Conservation (phyloP, 345 rosid genomes). For the Aquilaria malaccensis region DNA sequence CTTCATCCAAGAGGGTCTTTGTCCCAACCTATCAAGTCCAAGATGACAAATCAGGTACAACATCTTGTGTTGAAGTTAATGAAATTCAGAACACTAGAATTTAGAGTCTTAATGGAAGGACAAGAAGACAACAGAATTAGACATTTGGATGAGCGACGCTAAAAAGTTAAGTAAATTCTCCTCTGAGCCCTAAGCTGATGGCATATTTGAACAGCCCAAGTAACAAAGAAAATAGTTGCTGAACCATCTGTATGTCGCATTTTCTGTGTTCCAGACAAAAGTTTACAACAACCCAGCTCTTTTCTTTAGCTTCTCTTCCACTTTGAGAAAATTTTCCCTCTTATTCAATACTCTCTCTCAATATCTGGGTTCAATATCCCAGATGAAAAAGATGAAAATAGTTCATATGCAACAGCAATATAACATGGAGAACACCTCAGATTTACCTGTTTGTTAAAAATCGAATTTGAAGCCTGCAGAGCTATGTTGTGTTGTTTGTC, state of each 20-base stretch:
- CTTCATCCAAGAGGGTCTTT: slow-evolving; percentile 65
- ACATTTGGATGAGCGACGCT: too few species aligned
- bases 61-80: neutral
- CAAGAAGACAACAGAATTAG: neutral
- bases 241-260: too few species aligned
- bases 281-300: slow-evolving; percentile 36
- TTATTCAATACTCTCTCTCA: slow-evolving; percentile 55
- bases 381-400: too few species aligned
- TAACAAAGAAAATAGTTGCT: neutral
- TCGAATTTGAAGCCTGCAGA: too few species aligned
- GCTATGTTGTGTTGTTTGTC: too few species aligned
- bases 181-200: too few species aligned
- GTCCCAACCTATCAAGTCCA: slow-evolving; percentile 41
- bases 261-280: neutral
- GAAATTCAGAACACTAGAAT: slow-evolving; percentile 1
- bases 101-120: neutral
- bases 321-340: slow-evolving; percentile 46
- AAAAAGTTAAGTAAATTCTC: too few species aligned
- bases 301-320: slow-evolving; percentile 87
- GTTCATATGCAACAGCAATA: too few species aligned
- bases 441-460: too few species aligned
- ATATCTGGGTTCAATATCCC: neutral
- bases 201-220: neutral
- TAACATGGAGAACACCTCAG: too few species aligned
- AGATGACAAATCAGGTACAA: too few species aligned